Evolutionary conservation across 495 filamentous ascomycete species (phyloP), one percentile per base, ranked within the genome.

Genomic region (Staphylotrichum tortipilum): DNA sequence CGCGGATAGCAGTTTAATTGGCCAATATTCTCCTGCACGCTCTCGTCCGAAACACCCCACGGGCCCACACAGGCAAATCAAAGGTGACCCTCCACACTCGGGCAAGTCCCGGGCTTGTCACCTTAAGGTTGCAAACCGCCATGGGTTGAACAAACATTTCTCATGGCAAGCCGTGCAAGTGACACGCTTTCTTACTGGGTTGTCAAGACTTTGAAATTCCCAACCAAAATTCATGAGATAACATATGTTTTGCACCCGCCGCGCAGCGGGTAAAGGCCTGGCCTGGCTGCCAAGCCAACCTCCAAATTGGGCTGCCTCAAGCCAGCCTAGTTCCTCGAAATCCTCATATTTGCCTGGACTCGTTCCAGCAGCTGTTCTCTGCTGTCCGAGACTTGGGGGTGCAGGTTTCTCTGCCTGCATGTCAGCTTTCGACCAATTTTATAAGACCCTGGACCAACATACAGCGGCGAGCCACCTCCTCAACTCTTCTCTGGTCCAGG

Each of bases 351-450:
- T 3, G 84, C 83, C 66, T 78, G 84, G 11, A 97, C 79, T 54
- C 88, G 72, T 55, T 89, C 88, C 3, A 95, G 61, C 7, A 97
- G 68, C 61, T 92, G 78, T 40, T 89, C 86, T 15, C 81, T 77
- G 7, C 80, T 84, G 44, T 85, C 85, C 10, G 69, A 73, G 1
- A 77, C 68, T 49, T 72, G 73, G 10, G 88, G 85, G 56, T 84
- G 66, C 4, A 95, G 77, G 23, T 83, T 82, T 49, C 90, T 79
- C 89, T 94, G 57, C 8, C 50, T 28, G 26, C 15, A 47, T 9
- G 54, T 35, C 47, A 56, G 38, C 24, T 26, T n/a, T 12, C 3
- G 33, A 29, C 9, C 19, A 19, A 40, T 42, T 17, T 15, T 12
- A 0, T 3, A n/a, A n/a, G n/a, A n/a, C n/a, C n/a, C 39, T 15